These are phyloP conservation scores for Eimeria zaria DNA, from an alignment of 169 alveolate genomes.

Conservation along the genomic window DNA sequence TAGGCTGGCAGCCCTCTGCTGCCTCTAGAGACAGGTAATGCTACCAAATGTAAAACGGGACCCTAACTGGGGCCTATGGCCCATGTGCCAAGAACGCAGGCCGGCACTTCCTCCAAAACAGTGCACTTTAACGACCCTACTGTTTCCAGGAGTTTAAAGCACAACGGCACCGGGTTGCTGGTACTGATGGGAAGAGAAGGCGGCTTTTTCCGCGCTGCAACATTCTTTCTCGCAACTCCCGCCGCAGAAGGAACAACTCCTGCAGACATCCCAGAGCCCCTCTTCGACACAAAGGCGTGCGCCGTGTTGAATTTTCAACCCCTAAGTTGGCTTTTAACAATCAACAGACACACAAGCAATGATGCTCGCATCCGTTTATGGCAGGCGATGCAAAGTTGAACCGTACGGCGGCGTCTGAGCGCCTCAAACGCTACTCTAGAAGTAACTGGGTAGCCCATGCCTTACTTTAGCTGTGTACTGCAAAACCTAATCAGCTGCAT, in stretches of 20 bases:
- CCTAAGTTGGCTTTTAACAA: not conserved
- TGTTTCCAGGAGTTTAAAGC: not conserved
- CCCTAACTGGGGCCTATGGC: too few species aligned
- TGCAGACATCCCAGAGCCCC: not conserved
- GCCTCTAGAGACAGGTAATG: too few species aligned
- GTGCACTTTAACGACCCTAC: not conserved
- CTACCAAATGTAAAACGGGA: too few species aligned
- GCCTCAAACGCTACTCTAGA: not conserved
- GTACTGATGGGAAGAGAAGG: not conserved
- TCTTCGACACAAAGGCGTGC: not conserved
- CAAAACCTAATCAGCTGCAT: not conserved
- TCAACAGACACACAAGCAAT: not conserved
- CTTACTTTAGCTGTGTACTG: not conserved
- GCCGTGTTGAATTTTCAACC: not conserved
- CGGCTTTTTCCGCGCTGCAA: not conserved
- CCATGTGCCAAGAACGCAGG: not conserved
- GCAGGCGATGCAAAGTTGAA: not conserved
- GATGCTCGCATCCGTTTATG: not conserved
- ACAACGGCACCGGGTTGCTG: not conserved
- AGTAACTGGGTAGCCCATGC: not conserved
- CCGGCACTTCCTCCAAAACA: not conserved
- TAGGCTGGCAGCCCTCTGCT: too few species aligned
- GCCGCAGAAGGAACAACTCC: not conserved
- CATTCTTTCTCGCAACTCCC: not conserved
- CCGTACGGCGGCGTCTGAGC: not conserved